phyloP scores from a whole-genome alignment of 495 filamentous ascomycete genomes.

The Aspergillus avenaceus region DNA sequence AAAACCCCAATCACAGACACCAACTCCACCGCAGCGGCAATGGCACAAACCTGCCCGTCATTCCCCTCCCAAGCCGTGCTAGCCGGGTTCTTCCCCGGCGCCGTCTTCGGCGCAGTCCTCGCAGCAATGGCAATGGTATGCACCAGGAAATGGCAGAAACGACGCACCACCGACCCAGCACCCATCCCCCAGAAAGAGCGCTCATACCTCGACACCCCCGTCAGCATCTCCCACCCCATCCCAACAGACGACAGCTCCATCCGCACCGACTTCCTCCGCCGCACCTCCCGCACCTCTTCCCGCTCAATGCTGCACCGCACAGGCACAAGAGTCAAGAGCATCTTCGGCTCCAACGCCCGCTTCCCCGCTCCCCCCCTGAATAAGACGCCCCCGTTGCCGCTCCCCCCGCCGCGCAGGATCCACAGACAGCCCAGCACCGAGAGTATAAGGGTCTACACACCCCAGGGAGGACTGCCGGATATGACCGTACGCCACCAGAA shows the following conservation, averaged over 20 bases:
- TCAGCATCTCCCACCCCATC: constrained; percentile 56
- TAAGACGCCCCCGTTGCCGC: constrained; percentile 13
- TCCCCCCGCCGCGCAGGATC: constrained; percentile 29
- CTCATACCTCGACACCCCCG: constrained; percentile 36
- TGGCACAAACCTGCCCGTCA: constrained; percentile 23
- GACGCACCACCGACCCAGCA: constrained; percentile 7
- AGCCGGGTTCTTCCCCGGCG: constrained; percentile 62
- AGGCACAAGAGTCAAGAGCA: constrained; percentile 32
- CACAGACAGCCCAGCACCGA: constrained; percentile 53
- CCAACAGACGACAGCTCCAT: constrained; percentile 42
- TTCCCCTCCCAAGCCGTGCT: constrained; percentile 53
- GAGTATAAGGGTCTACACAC: constrained; percentile 69
- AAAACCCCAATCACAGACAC: constrained; percentile 13
- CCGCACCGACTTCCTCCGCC: constrained; percentile 55
- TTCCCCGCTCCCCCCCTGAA: background rate
- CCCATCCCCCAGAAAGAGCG: constrained; percentile 28
- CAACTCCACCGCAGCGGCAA: constrained; percentile 12
- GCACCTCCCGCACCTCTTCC: constrained; percentile 22
- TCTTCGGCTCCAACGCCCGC: constrained; percentile 23
- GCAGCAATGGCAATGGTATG: constrained; percentile 42
- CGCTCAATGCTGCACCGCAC: constrained; percentile 35
- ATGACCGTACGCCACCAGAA: constrained; percentile 24
- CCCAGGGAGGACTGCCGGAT: constrained; percentile 43
- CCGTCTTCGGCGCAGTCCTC: constrained; percentile 48
- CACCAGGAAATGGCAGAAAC: constrained; percentile 30